A percentile compares a stretch with the other conserved stretches of the same genome.
phyloP scores from a whole-genome alignment of 2,329 filamentous ascomycete species.

The Hawksworthiomyces lignivorus region DNA sequence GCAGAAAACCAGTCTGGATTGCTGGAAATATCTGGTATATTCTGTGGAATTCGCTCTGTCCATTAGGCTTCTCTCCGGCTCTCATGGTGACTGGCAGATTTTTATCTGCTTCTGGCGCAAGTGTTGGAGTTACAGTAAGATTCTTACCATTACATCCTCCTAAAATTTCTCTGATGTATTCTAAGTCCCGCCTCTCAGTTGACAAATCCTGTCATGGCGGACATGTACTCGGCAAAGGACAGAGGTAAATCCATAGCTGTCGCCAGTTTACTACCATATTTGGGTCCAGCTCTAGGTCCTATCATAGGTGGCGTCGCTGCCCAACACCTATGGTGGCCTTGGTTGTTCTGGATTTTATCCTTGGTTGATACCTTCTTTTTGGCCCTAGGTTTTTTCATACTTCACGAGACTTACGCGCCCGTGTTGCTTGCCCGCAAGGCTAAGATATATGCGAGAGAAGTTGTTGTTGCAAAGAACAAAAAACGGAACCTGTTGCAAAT shows the following conservation, averaged over 20 bases:
- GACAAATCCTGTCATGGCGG: background rate
- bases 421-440: background rate
- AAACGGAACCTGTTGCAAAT: background rate
- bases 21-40: background rate
- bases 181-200: background rate
- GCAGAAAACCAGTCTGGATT: background rate
- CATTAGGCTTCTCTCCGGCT: background rate
- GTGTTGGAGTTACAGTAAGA: conserved; percentile 1
- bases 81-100: background rate
- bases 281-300: background rate
- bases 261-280: background rate
- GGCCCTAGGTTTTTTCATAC: background rate
- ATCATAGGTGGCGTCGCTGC: background rate
- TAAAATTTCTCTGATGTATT: background rate
- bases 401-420: background rate
- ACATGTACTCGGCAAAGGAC: background rate
- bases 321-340: conserved; percentile 1
- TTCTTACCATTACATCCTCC: too few species aligned
- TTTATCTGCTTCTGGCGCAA: background rate
- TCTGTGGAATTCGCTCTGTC: conserved; percentile 1
- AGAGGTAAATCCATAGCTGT: background rate
- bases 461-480: background rate
- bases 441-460: background rate
- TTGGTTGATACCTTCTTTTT: background rate
- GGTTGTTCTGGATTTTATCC: conserved; percentile 1